Base-by-base conservation (phyloP, 2,329 filamentous ascomycete species). In the Hypomyces perniciosus region DNA sequence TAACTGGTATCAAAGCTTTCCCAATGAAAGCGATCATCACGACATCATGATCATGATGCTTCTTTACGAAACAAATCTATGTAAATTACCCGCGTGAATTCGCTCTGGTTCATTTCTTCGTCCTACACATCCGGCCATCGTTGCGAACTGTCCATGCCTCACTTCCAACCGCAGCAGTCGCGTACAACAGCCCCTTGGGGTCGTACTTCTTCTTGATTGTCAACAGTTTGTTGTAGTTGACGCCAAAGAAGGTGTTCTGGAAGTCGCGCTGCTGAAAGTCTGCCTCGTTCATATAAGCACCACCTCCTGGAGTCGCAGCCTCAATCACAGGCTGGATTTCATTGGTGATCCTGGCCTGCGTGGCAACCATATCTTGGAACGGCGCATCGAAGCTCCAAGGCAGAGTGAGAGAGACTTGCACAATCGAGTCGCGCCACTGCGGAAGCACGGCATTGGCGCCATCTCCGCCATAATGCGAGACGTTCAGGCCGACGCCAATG, bases 281-380 rank as follows among this genome's bases (percentile, higher is more conserved):
- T 2, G 68, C 73, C 65, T 82, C 78, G 54, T 78, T 79, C 59
- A 76, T 61, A 54, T 79, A 79, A 4, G 72, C 65, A 4, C 75
- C 74, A 1, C 62, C 62, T 1, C 66, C 70, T 4, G 72, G 72
- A 0, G 72, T 59, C 2, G 56, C 55, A 1, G 56, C 58, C 27
- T 59, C 58, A 5, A 66, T 54, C 12, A 60, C 44, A 2, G 62
- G 61, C 52, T 56, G 56, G 7, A 65, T 50, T n/a, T 58, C 55
- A 5, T 62, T 44, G 1, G 62, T 66, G 41, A 67, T 66, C n/a
- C 54, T 56, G 45, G 63, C 54, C 54, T 68, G 65, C 4, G 57
- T 56, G 29, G 59, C 57, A 20, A 20, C 20, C 3, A 62, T 44
- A 63, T 68, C 66, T 12, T 63, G 59, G 6, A 51, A 54, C 53